Percentiles rank a stretch among this genome's conserved stretches.
phyloP scores from a whole-genome alignment of 2,329 filamentous ascomycete species.

The Moelleriella libera region DNA sequence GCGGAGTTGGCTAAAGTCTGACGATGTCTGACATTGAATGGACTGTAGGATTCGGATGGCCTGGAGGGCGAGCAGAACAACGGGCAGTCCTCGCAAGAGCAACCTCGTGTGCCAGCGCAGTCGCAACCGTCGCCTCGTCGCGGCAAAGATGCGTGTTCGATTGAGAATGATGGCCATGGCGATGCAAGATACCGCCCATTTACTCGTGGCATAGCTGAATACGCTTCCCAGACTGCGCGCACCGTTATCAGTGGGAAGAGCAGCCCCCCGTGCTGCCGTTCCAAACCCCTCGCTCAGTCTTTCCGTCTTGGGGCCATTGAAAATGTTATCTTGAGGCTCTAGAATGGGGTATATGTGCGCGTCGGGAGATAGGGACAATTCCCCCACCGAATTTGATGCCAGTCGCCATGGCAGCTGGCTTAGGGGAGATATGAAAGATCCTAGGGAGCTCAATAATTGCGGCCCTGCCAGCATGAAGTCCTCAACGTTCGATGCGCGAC shows the following conservation, averaged over 20 bases:
- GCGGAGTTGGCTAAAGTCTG: conserved; percentile 53
- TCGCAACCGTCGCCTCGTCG: conserved; percentile 65
- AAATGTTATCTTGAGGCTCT: conserved; percentile 8
- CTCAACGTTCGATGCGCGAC: conserved; percentile 48
- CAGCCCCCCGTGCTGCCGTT: conserved; percentile 17
- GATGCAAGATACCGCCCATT: conserved; percentile 83
- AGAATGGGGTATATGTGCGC: conserved; percentile 16
- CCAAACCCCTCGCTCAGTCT: background rate
- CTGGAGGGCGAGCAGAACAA: conserved; percentile 56
- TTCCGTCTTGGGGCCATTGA: background rate
- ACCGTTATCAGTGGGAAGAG: conserved; percentile 43
- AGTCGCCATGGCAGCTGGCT: conserved; percentile 3
- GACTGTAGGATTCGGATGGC: conserved; percentile 61
- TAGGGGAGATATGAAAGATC: conserved; percentile 36
- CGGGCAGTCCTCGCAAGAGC: conserved; percentile 54
- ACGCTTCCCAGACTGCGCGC: conserved; percentile 66
- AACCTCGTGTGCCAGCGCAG: conserved; percentile 62
- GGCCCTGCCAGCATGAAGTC: conserved; percentile 58
- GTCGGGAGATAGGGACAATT: conserved; percentile 10
- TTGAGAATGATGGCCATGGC: conserved; percentile 79
- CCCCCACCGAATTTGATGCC: conserved; percentile 7
- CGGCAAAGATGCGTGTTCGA: conserved; percentile 85
- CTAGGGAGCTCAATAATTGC: conserved; percentile 53
- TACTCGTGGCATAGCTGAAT: conserved; percentile 80
- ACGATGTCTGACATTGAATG: conserved; percentile 82